Percentiles rank a stretch among this genome's conserved stretches.
Conservation (phyloP, 2,329 filamentous ascomycete genomes). For the Cytospora leucostoma region DNA sequence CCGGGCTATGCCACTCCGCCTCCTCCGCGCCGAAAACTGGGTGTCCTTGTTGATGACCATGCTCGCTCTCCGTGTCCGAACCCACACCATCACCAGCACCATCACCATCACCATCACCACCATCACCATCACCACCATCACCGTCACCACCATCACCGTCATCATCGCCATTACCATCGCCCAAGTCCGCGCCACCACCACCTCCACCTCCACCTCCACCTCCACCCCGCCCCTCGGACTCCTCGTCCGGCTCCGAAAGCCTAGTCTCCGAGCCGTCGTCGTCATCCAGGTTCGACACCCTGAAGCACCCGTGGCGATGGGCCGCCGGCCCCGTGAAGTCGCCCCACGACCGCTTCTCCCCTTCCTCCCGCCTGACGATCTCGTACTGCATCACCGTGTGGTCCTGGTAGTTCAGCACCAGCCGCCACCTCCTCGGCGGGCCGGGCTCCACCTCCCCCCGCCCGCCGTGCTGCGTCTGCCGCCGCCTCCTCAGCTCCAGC, state of each 20-base stretch:
- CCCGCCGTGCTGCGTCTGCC: conserved; percentile 3
- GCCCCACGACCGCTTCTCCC: conserved; percentile 28
- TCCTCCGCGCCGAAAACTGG: not conserved
- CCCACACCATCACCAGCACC: not conserved
- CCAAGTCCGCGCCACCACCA: not conserved
- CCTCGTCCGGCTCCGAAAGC: not conserved
- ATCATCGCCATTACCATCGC: not conserved
- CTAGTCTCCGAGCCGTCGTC: not conserved
- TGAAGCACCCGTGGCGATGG: not conserved
- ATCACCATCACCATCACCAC: not conserved
- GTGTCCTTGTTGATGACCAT: not conserved
- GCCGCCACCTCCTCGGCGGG: conserved; percentile 56
- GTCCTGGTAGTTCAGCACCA: conserved; percentile 73
- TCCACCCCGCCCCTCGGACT: not conserved
- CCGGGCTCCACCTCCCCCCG: conserved; percentile 22
- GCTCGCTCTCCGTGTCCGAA: not conserved
- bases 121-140: too few species aligned
- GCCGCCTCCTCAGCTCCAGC: conserved; percentile 29
- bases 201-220: not conserved
- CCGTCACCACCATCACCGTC: not conserved
- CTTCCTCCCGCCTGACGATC: conserved; percentile 39
- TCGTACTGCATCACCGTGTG: conserved; percentile 72
- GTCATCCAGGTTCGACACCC: not conserved
- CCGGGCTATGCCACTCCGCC: not conserved
- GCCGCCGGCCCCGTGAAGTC: conserved; percentile 9